Conservation (phyloP, 768 basidiomycete species). For the Russula lepida region DNA sequence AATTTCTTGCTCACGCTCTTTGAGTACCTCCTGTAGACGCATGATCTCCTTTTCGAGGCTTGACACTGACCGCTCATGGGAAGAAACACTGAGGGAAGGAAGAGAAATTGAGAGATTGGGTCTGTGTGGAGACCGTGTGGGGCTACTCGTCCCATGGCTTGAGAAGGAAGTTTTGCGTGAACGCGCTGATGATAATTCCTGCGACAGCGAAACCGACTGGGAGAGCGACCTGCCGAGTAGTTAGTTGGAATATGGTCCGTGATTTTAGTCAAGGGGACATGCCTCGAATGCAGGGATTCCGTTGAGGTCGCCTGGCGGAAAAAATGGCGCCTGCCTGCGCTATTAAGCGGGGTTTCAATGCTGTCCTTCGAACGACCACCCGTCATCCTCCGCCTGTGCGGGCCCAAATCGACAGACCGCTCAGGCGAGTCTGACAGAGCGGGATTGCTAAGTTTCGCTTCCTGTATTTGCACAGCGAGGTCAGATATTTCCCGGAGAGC, state of each 20-base stretch:
- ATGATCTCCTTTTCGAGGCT: constrained; percentile 94
- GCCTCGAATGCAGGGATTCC: constrained; percentile 86
- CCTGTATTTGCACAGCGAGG: constrained; percentile 83
- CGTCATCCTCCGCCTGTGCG: constrained; percentile 46
- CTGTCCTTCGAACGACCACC: constrained; percentile 42
- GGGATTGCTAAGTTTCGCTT: constrained; percentile 60
- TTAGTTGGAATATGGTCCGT: constrained; percentile 12
- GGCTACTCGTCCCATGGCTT: constrained; percentile 62
- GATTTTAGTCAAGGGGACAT: constrained; percentile 21
- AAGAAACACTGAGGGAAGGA: constrained; percentile 30
- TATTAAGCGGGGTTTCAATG: constrained; percentile 40
- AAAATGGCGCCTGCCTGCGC: constrained; percentile 62
- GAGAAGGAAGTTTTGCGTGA: constrained; percentile 79
- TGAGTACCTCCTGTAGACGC: constrained; percentile 87
- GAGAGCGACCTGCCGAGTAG: constrained; percentile 63
- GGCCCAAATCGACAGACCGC: constrained; percentile 37
- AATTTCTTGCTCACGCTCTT: constrained; percentile 90
- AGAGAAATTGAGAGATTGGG: constrained; percentile 55
- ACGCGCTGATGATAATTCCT: constrained; percentile 87
- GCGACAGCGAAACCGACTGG: constrained; percentile 92
- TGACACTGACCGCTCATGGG: constrained; percentile 64
- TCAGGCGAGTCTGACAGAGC: constrained; percentile 37
- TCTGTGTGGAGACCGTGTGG: constrained; percentile 50
- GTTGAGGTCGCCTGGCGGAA: constrained; percentile 82
- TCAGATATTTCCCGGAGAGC: constrained; percentile 91